phyloP scores from a whole-genome alignment of 108 stramenopile species.

The Cyclotella sp. region DNA sequence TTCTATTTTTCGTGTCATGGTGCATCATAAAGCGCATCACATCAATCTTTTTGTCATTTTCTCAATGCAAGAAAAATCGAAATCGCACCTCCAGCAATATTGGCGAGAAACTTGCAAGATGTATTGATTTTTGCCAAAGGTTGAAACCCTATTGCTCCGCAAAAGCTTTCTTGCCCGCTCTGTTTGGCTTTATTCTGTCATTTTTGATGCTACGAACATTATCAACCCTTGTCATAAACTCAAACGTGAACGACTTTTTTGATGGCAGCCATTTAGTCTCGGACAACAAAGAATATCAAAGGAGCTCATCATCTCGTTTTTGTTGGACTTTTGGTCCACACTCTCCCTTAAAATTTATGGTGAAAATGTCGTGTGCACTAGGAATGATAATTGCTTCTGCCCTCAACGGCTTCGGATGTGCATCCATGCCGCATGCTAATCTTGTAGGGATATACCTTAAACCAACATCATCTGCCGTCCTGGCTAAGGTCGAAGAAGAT shows the following conservation, averaged over 20 bases:
- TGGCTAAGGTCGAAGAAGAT: constrained; percentile 66
- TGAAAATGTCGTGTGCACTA: constrained; percentile 70
- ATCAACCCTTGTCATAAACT: constrained; percentile 52
- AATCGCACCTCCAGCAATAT: background rate
- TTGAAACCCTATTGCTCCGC: constrained; percentile 16
- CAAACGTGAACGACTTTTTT: background rate
- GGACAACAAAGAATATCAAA: constrained; percentile 2
- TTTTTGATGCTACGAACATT: constrained; percentile 37
- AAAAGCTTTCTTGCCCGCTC: background rate
- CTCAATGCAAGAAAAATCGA: background rate
- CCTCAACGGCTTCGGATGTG: constrained; percentile 84
- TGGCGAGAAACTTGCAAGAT: background rate
- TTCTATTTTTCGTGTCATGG: constrained; percentile 24
- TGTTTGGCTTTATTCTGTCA: constrained; percentile 10
- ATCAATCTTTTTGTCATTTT: constrained; percentile 17
- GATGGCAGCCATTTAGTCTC: background rate
- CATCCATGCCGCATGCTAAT: constrained; percentile 75
- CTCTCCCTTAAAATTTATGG: constrained; percentile 35
- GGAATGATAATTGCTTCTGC: constrained; percentile 70
- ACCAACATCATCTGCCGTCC: constrained; percentile 52
- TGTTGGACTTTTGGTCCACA: background rate
- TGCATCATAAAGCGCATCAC: constrained; percentile 8
- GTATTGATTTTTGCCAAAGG: background rate
- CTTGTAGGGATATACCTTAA: constrained; percentile 69
- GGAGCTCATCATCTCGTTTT: background rate